These are phyloP conservation scores for Sordaria brevicollis DNA, from an alignment of 495 filamentous ascomycete genomes.

Conservation along the genomic window DNA sequence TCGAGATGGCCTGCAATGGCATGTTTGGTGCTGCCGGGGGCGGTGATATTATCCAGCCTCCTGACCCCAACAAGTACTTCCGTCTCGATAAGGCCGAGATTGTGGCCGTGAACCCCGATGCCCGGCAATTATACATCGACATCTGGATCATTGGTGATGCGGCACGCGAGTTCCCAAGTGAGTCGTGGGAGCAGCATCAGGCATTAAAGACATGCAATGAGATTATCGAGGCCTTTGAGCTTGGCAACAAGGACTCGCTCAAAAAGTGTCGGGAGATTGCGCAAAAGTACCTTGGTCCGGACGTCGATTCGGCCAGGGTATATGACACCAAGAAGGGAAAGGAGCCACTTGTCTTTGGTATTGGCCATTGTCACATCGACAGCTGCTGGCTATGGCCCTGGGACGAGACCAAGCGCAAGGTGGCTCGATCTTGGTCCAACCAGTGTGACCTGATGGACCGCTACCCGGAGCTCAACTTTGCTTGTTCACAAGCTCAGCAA, in stretches of 20 bases:
- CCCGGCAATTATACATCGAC: constrained; percentile 74
- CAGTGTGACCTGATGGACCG: constrained; percentile 90
- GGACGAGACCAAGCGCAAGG: constrained; percentile 97
- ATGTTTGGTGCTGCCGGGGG: constrained; percentile 93
- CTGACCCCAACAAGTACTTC: constrained; percentile 70
- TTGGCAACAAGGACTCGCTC: constrained; percentile 68
- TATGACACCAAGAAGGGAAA: constrained; percentile 55
- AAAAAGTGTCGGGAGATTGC: constrained; percentile 72
- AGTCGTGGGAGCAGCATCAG: constrained; percentile 78
- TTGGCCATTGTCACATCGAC: constrained; percentile 96
- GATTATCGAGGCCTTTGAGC: constrained; percentile 83
- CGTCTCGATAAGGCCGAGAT: constrained; percentile 72
- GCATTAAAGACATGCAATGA: constrained; percentile 73
- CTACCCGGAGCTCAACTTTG: constrained; percentile 89
- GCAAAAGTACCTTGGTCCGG: constrained; percentile 65
- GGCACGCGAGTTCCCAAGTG: constrained; percentile 65
- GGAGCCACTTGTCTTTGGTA: constrained; percentile 68
- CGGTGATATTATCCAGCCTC: constrained; percentile 83
- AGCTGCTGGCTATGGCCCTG: constrained; percentile 98
- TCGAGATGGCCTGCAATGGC: constrained; percentile 97
- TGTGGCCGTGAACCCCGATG: constrained; percentile 77
- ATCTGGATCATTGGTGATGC: constrained; percentile 94
- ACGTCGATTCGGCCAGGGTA: constrained; percentile 73
- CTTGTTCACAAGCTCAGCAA: constrained; percentile 87
- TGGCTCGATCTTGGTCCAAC: constrained; percentile 91